Percentiles rank a stretch among this genome's conserved stretches.
Evolutionary conservation across 495 filamentous ascomycete species (phyloP).

Genomic region (Aspergillus cavernicola): DNA sequence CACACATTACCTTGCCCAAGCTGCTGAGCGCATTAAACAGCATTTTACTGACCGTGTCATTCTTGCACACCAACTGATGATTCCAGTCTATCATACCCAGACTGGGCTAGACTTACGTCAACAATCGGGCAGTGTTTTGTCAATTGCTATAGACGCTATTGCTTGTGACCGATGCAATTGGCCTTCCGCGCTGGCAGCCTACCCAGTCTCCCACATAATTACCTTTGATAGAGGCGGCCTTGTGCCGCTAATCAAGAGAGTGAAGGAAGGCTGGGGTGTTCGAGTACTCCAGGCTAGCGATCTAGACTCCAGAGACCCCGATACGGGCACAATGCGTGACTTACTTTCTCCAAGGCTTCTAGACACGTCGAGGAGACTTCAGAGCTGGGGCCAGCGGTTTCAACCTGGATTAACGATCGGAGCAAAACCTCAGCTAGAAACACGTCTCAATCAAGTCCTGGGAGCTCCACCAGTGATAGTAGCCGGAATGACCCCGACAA

Average conservation of each 20-base stretch:
- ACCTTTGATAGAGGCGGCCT: constrained; percentile 21
- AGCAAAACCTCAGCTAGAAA: constrained; percentile 21
- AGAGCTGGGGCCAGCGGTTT: constrained; percentile 22
- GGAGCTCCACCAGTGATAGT: constrained; percentile 38
- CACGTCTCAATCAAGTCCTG: constrained; percentile 32
- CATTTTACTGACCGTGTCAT: constrained; percentile 17
- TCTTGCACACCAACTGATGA: constrained; percentile 16
- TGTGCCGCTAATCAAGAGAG: constrained; percentile 9
- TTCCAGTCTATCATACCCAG: constrained; percentile 33
- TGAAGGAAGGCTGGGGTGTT: constrained; percentile 17
- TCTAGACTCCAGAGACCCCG: constrained; percentile 17
- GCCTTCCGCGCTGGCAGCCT: constrained; percentile 8
- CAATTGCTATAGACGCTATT: constrained; percentile 23
- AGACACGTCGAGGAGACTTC: constrained; percentile 10
- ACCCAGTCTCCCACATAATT: constrained; percentile 16
- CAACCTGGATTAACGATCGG: constrained; percentile 21
- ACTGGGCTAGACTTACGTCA: constrained; percentile 27
- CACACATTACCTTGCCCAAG: constrained; percentile 25
- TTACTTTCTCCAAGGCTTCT: constrained; percentile 15
- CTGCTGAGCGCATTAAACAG: constrained; percentile 14
- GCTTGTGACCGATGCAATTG: constrained; percentile 19
- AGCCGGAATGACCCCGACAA: constrained; percentile 45
- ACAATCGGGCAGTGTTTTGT: constrained; percentile 15
- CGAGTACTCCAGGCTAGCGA: constrained; percentile 17
- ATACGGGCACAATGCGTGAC: constrained; percentile 18